Conservation (phyloP, 352 stramenopile genomes). For the Phytophthora litchii region DNA sequence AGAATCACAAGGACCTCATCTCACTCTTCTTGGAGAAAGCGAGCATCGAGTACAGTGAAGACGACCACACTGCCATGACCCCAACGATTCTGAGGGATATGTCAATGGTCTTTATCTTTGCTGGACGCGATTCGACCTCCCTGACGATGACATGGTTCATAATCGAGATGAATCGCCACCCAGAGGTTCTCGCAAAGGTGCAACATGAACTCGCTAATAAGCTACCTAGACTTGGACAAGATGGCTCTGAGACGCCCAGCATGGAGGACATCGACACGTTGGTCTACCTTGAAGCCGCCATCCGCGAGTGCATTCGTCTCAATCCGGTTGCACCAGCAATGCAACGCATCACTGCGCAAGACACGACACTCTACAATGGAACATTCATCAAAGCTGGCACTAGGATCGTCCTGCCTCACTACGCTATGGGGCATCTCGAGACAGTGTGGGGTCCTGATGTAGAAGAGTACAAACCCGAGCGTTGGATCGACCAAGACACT, state of each 20-base stretch:
- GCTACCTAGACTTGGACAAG: constrained; percentile 45
- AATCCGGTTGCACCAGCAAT: constrained; percentile 45
- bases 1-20: constrained; percentile 42
- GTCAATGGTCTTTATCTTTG: constrained; percentile 81
- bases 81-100: constrained; percentile 62
- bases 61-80: constrained; percentile 19
- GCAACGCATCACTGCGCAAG: constrained; percentile 45
- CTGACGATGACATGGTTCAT: constrained; percentile 79
- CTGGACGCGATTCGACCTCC: constrained; percentile 76
- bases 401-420: constrained; percentile 62
- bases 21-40: constrained; percentile 45
- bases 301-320: constrained; percentile 55
- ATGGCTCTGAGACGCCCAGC: constrained; percentile 21
- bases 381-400: constrained; percentile 63
- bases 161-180: constrained; percentile 75
- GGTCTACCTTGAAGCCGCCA: constrained; percentile 50
- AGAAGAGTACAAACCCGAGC: constrained; percentile 59
- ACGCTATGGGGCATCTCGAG: constrained; percentile 56
- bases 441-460: constrained; percentile 54
- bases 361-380: constrained; percentile 70
- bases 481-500: constrained; percentile 51
- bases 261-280: constrained; percentile 45
- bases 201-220: constrained; percentile 50
- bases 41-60: constrained; percentile 17
- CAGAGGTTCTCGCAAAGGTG: constrained; percentile 31